Evolutionary conservation across 2,329 filamentous ascomycete species (phyloP).

Genomic region (Penicillium sp.): DNA sequence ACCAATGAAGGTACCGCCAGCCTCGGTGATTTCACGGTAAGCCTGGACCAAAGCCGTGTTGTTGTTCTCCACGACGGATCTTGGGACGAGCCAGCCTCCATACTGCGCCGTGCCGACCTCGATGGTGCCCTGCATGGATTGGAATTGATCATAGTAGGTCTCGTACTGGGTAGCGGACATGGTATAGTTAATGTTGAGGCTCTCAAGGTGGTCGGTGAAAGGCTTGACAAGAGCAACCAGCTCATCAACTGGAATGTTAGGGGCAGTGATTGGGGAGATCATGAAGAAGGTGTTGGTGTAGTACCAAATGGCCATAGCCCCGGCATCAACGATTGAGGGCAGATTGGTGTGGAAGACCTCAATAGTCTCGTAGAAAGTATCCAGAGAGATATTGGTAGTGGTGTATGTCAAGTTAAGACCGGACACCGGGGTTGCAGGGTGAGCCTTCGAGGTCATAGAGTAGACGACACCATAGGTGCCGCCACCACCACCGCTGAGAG

Average conservation of each 20-base stretch:
- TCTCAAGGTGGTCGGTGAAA: conserved; percentile 50
- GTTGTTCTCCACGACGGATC: conserved; percentile 42
- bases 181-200: conserved; percentile 42
- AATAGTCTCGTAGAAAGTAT: conserved; percentile 59
- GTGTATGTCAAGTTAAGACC: conserved; percentile 55
- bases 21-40: conserved; percentile 43
- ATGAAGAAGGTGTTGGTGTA: conserved; percentile 57
- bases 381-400: conserved; percentile 41
- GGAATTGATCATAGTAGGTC: conserved; percentile 42
- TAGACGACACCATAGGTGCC: conserved; percentile 65
- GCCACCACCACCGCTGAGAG: conserved; percentile 40
- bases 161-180: conserved; percentile 35
- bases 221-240: conserved; percentile 56
- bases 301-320: conserved; percentile 58
- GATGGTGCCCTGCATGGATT: conserved; percentile 39
- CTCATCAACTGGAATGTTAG: conserved; percentile 52
- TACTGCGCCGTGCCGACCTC: conserved; percentile 48
- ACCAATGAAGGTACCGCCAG: conserved; percentile 44
- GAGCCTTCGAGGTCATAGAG: conserved; percentile 61
- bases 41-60: conserved; percentile 38
- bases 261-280: conserved; percentile 56
- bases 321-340: conserved; percentile 58
- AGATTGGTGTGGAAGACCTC: conserved; percentile 55
- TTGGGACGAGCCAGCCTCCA: conserved; percentile 45
- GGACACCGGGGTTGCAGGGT: conserved; percentile 52